phyloP scores from a whole-genome alignment of 2,329 filamentous ascomycete species.

The Colletotrichum siamense region DNA sequence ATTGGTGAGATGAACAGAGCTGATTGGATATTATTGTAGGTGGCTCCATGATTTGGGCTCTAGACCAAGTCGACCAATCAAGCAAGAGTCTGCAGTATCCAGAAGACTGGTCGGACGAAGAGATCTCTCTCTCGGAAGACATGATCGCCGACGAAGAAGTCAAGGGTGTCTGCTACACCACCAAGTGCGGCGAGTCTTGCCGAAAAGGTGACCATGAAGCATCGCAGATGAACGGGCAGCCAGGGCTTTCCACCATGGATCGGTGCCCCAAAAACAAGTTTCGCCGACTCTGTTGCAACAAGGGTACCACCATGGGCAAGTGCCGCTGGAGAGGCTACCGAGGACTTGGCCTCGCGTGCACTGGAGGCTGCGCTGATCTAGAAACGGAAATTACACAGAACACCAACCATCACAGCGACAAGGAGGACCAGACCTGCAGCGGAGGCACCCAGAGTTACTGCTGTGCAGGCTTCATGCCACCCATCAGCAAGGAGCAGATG shows the following conservation, averaged over 20 bases:
- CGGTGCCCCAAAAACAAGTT: conserved; percentile 29
- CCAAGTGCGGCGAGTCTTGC: conserved; percentile 30
- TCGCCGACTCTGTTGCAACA: conserved; percentile 31
- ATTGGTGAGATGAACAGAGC: not conserved
- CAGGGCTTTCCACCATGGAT: conserved; percentile 27
- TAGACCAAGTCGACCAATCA: conserved; percentile 19
- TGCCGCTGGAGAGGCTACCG: conserved; percentile 33
- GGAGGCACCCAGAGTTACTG: conserved; percentile 34
- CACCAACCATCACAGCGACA: conserved; percentile 29
- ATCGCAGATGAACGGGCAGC: conserved; percentile 34
- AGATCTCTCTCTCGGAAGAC: not conserved
- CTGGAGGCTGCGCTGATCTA: conserved; percentile 29
- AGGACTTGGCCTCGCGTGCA: conserved; percentile 32
- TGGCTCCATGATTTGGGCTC: not conserved
- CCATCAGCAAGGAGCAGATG: conserved; percentile 24
- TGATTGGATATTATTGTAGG: not conserved
- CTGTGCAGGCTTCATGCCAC: conserved; percentile 34
- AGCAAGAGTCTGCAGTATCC: conserved; percentile 6
- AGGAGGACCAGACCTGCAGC: conserved; percentile 33
- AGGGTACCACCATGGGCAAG: conserved; percentile 26
- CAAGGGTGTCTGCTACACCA: conserved; percentile 27
- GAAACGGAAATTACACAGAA: conserved; percentile 34
- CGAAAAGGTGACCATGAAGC: conserved; percentile 29
- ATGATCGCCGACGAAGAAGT: conserved; percentile 6
- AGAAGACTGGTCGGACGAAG: conserved; percentile 9